Base-by-base conservation (phyloP, 768 basidiomycete genomes). In the Termitomyces sp. region DNA sequence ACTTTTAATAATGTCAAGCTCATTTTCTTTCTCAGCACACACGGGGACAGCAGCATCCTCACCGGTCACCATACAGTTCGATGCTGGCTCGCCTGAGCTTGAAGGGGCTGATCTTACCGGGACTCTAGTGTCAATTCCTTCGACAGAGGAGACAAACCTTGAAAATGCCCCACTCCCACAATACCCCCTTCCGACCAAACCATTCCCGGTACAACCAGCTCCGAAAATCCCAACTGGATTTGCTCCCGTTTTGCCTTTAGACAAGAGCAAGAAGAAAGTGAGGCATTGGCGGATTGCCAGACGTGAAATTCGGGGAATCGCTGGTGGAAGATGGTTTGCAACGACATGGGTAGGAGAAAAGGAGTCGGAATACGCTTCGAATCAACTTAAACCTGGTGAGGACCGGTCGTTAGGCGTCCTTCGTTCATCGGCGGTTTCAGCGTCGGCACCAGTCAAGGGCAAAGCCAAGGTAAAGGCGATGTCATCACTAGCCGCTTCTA, bases 341-440 rank as follows among this genome's bases (percentile, higher is more conserved):
- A 80, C 80, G 33, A 73, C 87, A n/a, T 92, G 89, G 89, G 87
- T 90, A n/a, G 90, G 90, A 24, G 86, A 85, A 60, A 90, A 88
- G 69, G 88, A 90, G 52, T 90, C 88, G 10, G 80, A 87, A 51
- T 84, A 80, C 58, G 80, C 84, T 7, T 63, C 70, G 26, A 69
- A 5, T 51, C 32, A 12, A 43, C 63, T 64, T 18, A 70, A 70
- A 52, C 50, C 65, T 12, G 66, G 60, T n/a, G 75, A 73, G n/a
- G 71, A 70, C n/a, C 73, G 72, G 54, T 45, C 61, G 47, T 32
- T 58, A 57, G 60, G 63, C 38, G 66, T 77, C 22, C 69, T 75
- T 13, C 80, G 80, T 60, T 63, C 76, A 46, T 68, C 73, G 13
- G 68, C 71, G 6, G 58, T 66, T 32, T 80, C 83, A 36, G 73